A percentile compares a stretch with the other conserved stretches of the same genome.
Evolutionary conservation across 139 green algal genomes (phyloP).

Genomic region (Micractinium conductrix): DNA sequence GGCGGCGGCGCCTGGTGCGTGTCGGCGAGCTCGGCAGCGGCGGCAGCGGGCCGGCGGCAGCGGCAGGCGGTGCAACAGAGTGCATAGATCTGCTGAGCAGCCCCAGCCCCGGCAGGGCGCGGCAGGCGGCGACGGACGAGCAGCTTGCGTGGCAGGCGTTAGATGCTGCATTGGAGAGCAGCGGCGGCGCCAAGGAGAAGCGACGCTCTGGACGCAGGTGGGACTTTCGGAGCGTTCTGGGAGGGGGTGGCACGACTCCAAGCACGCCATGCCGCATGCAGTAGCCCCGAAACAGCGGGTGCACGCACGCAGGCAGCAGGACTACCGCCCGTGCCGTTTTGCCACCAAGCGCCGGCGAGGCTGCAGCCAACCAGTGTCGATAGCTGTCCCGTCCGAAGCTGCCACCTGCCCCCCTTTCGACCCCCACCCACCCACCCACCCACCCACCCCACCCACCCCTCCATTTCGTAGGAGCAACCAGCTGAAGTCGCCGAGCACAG

Average conservation of each 20-base stretch:
- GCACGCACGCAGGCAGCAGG: too few species aligned
- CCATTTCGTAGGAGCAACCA: background rate
- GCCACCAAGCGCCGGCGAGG: too few species aligned
- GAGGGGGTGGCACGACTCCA: background rate
- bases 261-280: too few species aligned
- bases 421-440: too few species aligned
- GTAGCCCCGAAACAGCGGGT: too few species aligned
- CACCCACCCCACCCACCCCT: too few species aligned
- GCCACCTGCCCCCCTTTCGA: too few species aligned
- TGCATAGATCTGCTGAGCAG: background rate
- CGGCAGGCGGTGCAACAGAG: background rate
- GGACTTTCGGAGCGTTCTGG: background rate
- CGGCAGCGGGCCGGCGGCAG: too few species aligned
- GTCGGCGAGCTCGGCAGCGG: background rate
- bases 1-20: slow-evolving; percentile 5
- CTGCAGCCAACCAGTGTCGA: too few species aligned
- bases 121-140: background rate
- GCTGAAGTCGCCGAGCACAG: background rate
- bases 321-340: too few species aligned
- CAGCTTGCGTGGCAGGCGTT: background rate
- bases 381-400: too few species aligned
- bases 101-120: slow-evolving; percentile 3
- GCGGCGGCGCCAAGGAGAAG: background rate
- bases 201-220: background rate
- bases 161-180: background rate